These are phyloP conservation scores for Carex myosuroides DNA, from an alignment of 176 grass and related monocot genomes.

Conservation along the genomic window DNA sequence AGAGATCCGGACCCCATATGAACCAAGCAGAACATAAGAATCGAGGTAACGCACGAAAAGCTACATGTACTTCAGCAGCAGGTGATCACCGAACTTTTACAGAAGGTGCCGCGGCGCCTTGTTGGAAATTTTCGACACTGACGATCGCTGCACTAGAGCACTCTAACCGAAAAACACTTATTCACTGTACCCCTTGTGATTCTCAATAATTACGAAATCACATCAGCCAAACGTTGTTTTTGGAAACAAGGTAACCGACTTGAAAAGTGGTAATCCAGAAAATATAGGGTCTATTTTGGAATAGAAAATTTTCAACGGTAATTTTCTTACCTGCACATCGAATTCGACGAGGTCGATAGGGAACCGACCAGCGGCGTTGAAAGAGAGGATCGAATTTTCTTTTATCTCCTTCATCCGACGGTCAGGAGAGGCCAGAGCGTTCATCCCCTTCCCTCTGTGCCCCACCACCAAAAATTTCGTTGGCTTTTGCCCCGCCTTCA, in stretches of 20 bases:
- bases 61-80: not conserved
- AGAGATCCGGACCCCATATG: too few species aligned
- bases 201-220: not conserved
- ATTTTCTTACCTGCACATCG: constrained; percentile 66
- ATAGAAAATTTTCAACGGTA: not conserved
- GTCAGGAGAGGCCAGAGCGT: constrained; percentile 65
- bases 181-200: not conserved
- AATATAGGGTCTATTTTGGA: not conserved
- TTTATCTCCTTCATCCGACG: constrained; percentile 64
- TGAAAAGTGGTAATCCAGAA: not conserved
- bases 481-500: constrained; percentile 13
- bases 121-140: not conserved
- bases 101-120: not conserved
- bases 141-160: not conserved
- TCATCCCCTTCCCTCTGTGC: constrained; percentile 97
- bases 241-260: not conserved
- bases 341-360: constrained; percentile 87
- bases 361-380: constrained; percentile 73
- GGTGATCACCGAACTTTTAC: not conserved
- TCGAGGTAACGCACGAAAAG: not conserved
- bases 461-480: constrained; percentile 55
- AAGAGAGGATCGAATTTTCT: constrained; percentile 82
- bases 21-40: not conserved
- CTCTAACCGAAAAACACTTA: not conserved
- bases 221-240: not conserved